Evolutionary conservation across 2,329 filamentous ascomycete species (phyloP), one percentile per base, ranked within the genome.

Genomic region (Pestalotiopsis sp.): DNA sequence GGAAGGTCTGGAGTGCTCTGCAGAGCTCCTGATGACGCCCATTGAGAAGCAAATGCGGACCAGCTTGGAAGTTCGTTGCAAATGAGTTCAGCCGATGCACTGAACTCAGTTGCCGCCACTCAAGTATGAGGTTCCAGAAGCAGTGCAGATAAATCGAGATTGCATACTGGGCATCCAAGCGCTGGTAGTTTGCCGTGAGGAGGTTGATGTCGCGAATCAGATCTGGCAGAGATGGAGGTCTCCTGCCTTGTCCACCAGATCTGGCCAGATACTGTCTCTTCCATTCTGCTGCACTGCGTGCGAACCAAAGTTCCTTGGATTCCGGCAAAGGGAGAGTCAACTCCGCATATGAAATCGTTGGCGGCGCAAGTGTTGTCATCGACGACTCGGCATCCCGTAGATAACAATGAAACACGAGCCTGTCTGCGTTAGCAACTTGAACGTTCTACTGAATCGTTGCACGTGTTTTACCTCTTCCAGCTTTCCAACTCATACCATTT

Each of bases 331-430:
- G 90, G 2, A 93, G 80, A 4, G 87, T 87, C 63, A 93, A 80
- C 73, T 93, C 92, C 0, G 90, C 85, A 73, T 92, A 93, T 0
- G 91, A 91, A 71, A 93, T 88, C 23, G 89, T 81, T 0, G 90
- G 89, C 69, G 87, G 90, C 25, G 87, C 89, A 67, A 92, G 82
- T 4, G 91, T 83, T 1, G 89, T 88, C 81, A 93, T 91, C 2
- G 91, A 92, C 4, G 87, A 84, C 70, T 92, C 89, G 0, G 89
- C 84, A 73, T 93, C 91, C 68, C 90, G 85, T 4, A 91, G 78
- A 72, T 91, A 91, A 14, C 88, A 81, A 74, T 91, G 89, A 69
- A 91, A 90, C 3, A 88, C 87, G 2, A 94, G 85, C 45, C 87
- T 86, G 25, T 6, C 6, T n/a, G 5, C 14, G 61, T 64, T 20